Evolutionary conservation across 805 yeast genomes (phyloP), one percentile per base, ranked within the genome.

Genomic region (Candida broadrunensis): DNA sequence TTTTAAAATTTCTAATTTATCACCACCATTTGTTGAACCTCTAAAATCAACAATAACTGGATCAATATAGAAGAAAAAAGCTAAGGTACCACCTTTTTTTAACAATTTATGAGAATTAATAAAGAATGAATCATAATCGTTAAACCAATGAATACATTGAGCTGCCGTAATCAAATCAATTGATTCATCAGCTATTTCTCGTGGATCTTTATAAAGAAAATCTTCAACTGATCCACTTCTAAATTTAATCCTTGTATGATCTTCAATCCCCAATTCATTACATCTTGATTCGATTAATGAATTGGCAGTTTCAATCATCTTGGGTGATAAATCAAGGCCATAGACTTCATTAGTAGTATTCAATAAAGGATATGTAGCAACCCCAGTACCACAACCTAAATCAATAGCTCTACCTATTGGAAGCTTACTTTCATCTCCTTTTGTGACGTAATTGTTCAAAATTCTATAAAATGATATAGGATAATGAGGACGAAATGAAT

Each of bases 321-420:
- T 59, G 3, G 63, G 49, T 1, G 81, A 75, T 30, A 72, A 51
- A 49, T 78, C 83, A 3, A 75, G 52, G 1, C 79, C 79, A 13
- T 61, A 51, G 5, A 73, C 73, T 15, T 58, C 53, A 1, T 67
- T 50, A 24, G 73, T 56, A 15, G 68, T 39, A 30, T 61, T 56
- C 19, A 73, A 56, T 36, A 77, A 50, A 2, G 78, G 78, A 37
- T 66, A 59, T 1, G 75, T 64, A 0, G 77, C 78, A 19, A 70
- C 72, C 0, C 81, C 83, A 1, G 81, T 74, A 0, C 81, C 82
- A 47, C 80, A 73, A 0, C 83, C 82, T 33, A 75, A 50, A 51
- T 61, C 65, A 53, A 62, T 56, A 7, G 80, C 49, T 5, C 45
- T 47, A 2, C 42, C 36, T 4, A 58, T 45, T 4, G 58, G 56